Base-by-base conservation (phyloP, 106 monocot species). In the Xerophyta viscosa region DNA sequence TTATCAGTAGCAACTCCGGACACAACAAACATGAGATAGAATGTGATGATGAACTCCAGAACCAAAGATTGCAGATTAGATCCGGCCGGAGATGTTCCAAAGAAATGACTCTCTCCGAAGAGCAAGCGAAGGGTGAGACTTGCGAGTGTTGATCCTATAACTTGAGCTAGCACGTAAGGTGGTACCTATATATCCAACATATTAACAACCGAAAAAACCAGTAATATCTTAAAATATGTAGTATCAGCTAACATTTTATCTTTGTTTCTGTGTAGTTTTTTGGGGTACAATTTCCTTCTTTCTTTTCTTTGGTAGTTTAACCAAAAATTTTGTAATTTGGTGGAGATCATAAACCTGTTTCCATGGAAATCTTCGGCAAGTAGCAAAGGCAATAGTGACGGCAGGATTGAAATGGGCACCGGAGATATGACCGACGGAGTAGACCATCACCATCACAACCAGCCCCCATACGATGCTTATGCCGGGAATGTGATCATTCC, bases 21-120 rank as follows among this genome's bases (percentile, higher is more conserved):
- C 71, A 89, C 77, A n/a, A 89, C 89, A 46, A 89, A 89, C 89
- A 84, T 84, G 73, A 89, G 89, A 64, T 74, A 84, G 73, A 83
- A 89, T 46, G 83, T 71, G 75, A 80, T 77, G 66, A 89, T 84
- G 65, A 89, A 80, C 72, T 89, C 89, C 1, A 89, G 51, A n/a
- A 58, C 79, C 25, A 83, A 46, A 11, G 83, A 76, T 37, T 89
- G 83, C 13, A 64, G 48, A 17, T 80, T 65, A 7, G 89, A 71
- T 0, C 89, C 83, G 1, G 71, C 7, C 1, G 89, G 89, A 25
- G 77, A 23, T 3, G 83, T 89, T 20, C 89, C 89, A 0, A 47
- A 25, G 65, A 77, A 89, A 41, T 57, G 72, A 4, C 26, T n/a
- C 31, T 56, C 70, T 39, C 65, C 89, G 13, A 80, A 89, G 52